These are phyloP conservation scores for Phytophthora macrochlamydospora DNA, from an alignment of 352 stramenopile genomes.

Conservation along the genomic window DNA sequence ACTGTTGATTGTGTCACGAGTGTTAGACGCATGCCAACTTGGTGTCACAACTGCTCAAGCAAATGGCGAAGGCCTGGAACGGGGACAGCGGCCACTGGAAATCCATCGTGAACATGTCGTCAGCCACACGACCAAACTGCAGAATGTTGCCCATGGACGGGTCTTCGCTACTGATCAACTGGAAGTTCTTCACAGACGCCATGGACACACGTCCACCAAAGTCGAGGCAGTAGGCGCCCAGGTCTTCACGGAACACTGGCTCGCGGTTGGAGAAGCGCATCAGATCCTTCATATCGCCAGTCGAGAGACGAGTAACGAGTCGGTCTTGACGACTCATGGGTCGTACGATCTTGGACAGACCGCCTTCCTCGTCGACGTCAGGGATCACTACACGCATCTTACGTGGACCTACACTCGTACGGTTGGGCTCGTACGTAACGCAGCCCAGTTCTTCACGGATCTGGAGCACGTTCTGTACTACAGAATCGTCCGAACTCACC, in stretches of 20 bases:
- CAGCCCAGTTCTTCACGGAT: slow-evolving; percentile 87
- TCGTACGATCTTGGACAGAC: slow-evolving; percentile 81
- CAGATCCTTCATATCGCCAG: slow-evolving; percentile 78
- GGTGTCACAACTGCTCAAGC: slow-evolving; percentile 88
- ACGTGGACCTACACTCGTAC: slow-evolving; percentile 81
- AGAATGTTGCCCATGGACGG: slow-evolving; percentile 88
- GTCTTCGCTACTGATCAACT: slow-evolving; percentile 85
- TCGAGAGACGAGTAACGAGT: slow-evolving; percentile 72
- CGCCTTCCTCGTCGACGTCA: slow-evolving; percentile 80
- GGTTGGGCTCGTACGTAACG: slow-evolving; percentile 88
- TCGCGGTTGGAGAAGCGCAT: slow-evolving; percentile 90
- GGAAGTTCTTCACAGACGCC: slow-evolving; percentile 90
- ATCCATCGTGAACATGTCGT: slow-evolving; percentile 93
- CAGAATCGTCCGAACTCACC: slow-evolving; percentile 64
- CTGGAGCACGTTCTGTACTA: slow-evolving; percentile 84
- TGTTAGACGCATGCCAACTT: slow-evolving; percentile 87
- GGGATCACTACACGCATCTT: slow-evolving; percentile 89
- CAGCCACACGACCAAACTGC: slow-evolving; percentile 88
- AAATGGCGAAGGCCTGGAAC: slow-evolving; percentile 90
- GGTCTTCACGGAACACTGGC: slow-evolving; percentile 84
- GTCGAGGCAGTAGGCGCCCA: slow-evolving; percentile 88
- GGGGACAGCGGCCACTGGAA: slow-evolving; percentile 89
- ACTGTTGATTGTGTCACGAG: no score
- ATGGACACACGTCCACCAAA: slow-evolving; percentile 86
- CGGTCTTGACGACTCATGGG: slow-evolving; percentile 87